Evolutionary conservation across 495 filamentous ascomycete species (phyloP), one percentile per base, ranked within the genome.

Genomic region (Achaetomiella virescens): DNA sequence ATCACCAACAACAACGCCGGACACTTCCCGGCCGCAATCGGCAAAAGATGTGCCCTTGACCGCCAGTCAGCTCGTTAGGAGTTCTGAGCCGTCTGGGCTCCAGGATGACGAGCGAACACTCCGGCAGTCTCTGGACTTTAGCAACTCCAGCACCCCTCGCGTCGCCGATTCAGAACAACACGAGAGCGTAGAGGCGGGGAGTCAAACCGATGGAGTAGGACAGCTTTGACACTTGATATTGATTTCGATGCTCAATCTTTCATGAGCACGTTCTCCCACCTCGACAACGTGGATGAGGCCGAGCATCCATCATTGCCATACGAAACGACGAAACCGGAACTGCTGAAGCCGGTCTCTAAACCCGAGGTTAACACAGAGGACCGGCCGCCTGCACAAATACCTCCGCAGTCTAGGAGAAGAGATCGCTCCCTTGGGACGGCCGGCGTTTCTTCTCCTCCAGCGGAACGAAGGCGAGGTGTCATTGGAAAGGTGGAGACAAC

Each of bases 1-100:
- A 1, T 70, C 69, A 1, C 66, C 67, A 27, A 63, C 62, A 3
- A 74, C 70, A 12, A 79, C 75, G 3, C 75, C 76, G 11, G 72
- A 78, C 48, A 76, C 74, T 3, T 77, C 74, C 1, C 68, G 73
- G 18, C 71, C 73, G 2, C 75, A 77, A 37, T 73, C 72, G 18
- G 66, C 68, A 17, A 73, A 70, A 44, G 73, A 67, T 24, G 6
- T 61, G 9, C 47, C 61, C 2, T 44, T 67, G 11, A 40, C 47
- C 6, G 25, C 45, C 3, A 53, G 41, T 3, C 52, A 64, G 20
- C 20, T 48, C 9, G n/a, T 36, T 1, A 60, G 31, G 2, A 37
- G 24, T 1, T n/a, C 31, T 1, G 49, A 36, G 14, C 24, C 40
- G 6, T 14, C 17, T 0, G 33, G 29, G 3, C 15, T 9, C 7